Conservation (phyloP, 2,329 filamentous ascomycete species). For the Neoscytalidium dimidiatum region DNA sequence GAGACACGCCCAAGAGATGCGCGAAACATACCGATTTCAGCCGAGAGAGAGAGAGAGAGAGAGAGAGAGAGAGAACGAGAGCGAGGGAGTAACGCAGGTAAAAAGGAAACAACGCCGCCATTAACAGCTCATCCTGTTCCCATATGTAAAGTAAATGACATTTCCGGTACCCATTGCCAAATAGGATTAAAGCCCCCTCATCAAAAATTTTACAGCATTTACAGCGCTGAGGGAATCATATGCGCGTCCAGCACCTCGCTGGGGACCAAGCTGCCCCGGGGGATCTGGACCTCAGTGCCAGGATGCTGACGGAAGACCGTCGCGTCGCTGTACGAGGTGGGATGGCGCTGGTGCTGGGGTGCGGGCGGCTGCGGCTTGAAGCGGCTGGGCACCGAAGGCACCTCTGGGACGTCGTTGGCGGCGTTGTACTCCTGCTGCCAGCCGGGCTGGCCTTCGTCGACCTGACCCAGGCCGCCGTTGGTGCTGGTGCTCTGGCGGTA, state of each 20-base stretch:
- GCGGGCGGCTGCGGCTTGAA: background rate
- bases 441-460: constrained; percentile 1
- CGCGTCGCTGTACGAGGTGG: constrained; percentile 24
- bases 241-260: constrained; percentile 40
- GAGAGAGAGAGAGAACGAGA: too few relatives aligned
- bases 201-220: background rate
- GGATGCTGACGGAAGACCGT: constrained; percentile 43
- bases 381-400: constrained; percentile 17
- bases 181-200: background rate
- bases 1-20: background rate
- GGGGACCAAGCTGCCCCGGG: constrained; percentile 38
- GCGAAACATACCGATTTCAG: background rate
- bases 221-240: constrained; percentile 24
- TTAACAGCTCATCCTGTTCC: background rate
- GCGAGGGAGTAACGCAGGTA: background rate
- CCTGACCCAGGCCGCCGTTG: constrained; percentile 8
- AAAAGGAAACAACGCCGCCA: background rate
- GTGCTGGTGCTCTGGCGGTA: constrained; percentile 14
- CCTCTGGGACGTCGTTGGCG: background rate
- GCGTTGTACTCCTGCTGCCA: background rate
- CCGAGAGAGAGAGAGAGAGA: background rate
- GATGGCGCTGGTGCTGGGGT: constrained; percentile 1
- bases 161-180: background rate
- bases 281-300: constrained; percentile 42
- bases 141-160: constrained; percentile 1